phyloP scores from a whole-genome alignment of 169 alveolate species.

The Plasmodium cynomolgi region DNA sequence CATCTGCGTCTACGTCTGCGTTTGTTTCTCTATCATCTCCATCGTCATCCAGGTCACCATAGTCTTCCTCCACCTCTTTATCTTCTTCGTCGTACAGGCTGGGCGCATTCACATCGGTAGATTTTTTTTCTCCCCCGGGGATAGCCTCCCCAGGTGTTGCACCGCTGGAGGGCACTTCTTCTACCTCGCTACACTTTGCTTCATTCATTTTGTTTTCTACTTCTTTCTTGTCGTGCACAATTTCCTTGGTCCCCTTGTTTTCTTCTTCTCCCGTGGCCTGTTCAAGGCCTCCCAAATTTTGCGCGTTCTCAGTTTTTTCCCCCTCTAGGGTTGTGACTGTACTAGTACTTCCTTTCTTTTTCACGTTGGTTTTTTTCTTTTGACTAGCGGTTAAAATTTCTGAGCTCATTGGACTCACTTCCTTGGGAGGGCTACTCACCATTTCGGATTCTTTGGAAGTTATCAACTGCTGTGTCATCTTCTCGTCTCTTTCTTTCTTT shows the following conservation, averaged over 20 bases:
- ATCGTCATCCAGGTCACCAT: constrained; percentile 8
- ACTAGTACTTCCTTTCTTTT: constrained; percentile 2
- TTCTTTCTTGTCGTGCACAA: neutral
- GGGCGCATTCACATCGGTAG: neutral
- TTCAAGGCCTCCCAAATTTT: neutral
- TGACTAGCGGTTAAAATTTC: neutral
- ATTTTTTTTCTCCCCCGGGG: neutral
- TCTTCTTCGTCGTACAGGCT: constrained; percentile 4
- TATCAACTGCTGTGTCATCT: neutral
- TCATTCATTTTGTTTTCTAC: neutral
- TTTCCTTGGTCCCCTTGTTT: neutral
- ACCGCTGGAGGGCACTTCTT: neutral
- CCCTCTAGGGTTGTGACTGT: neutral
- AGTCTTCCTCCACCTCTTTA: neutral
- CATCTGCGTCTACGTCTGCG: neutral
- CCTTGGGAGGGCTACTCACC: neutral
- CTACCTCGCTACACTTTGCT: neutral
- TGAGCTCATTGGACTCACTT: neutral
- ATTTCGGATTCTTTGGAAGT: neutral
- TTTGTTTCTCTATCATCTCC: constrained; percentile 20
- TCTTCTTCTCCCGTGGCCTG: neutral
- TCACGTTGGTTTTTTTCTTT: constrained; percentile 12
- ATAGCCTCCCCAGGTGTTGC: neutral
- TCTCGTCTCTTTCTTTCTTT: constrained; percentile 26
- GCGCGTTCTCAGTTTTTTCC: neutral